Evolutionary conservation across 129 eudicot genomes (phyloP), one percentile per base, ranked within the genome.

Genomic region (Flaveria sonorensis): DNA sequence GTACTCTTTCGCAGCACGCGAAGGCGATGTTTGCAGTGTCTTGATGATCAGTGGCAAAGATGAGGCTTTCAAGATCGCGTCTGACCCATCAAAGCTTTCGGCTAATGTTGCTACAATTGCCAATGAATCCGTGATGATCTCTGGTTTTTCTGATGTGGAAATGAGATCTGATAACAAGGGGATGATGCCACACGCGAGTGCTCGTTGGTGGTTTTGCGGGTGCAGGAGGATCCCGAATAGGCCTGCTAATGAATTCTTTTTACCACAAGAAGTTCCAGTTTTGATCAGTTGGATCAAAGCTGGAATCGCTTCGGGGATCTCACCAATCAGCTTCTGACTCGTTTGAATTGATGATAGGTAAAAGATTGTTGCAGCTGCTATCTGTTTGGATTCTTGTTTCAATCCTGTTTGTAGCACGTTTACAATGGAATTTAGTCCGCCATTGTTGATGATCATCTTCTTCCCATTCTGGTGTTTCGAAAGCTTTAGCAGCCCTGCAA

Each of bases 321-420:
- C 88, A 40, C 97, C 96, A 0, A 93, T 87, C 42, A 86, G 23
- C 18, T 92, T 63, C 13, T 63, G 86, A 23, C 85, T 79, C 14
- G 88, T 75, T 50, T 84, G 83, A 19, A 83, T 74, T 0, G 97
- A 87, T 0, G 97, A 86, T 16, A 93, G 75, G 81, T 91, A 90
- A 26, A 89, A 91, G 30, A 93, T 79, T 0, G 89, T 87, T 3
- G 96, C 98, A 18, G 98, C 93, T 63, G 98, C 96, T 6, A 79
- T 85, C 61, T 91, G 97, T 60, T 81, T 81, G 0, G 92, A 66
- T 73, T 91, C 98, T 59, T 81, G 52, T 71, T 84, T 89, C 12
- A 75, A 23, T 30, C 97, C 98, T 1, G 74, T 71, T 67, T 78
- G 71, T 7, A 93, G 69, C 3, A 91, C 96, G 0, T 15, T 23